phyloP scores from a whole-genome alignment of 768 basidiomycete genomes.

The Steccherinum ochraceum region DNA sequence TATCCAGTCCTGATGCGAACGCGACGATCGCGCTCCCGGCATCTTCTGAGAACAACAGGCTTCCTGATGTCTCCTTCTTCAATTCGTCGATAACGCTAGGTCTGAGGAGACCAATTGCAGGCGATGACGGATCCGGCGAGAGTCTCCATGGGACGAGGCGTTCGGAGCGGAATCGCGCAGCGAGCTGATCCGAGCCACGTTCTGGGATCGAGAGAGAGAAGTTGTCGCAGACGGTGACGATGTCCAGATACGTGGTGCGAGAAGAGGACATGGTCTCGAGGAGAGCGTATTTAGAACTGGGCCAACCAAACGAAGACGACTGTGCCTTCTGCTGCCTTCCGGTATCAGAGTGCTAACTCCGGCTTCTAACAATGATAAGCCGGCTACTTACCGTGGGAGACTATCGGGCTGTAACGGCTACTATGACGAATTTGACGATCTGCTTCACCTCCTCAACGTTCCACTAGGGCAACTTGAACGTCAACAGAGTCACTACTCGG shows the following conservation, averaged over 20 bases:
- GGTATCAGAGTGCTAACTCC: background rate
- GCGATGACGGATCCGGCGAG: constrained; percentile 39
- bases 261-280: background rate
- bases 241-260: constrained; percentile 40
- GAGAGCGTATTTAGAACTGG: background rate
- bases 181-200: constrained; percentile 14
- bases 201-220: constrained; percentile 29
- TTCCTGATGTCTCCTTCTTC: constrained; percentile 16
- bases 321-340: background rate
- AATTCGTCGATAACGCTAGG: constrained; percentile 52
- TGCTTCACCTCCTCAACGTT: too few species aligned
- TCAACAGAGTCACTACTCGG: too few species aligned
- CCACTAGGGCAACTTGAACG: too few species aligned
- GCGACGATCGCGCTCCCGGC: constrained; percentile 26
- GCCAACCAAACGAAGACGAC: background rate
- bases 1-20: constrained; percentile 47
- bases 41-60: constrained; percentile 18
- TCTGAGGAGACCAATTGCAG: constrained; percentile 57
- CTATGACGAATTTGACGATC: background rate
- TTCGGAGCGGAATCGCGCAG: constrained; percentile 23
- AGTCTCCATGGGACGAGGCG: constrained; percentile 52
- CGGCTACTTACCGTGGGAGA: background rate
- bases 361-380: background rate
- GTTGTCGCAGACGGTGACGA: constrained; percentile 72
- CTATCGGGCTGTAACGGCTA: background rate